These are phyloP conservation scores for Neurospora crassa DNA, from an alignment of 2,329 filamentous ascomycete species.

Conservation along the genomic window DNA sequence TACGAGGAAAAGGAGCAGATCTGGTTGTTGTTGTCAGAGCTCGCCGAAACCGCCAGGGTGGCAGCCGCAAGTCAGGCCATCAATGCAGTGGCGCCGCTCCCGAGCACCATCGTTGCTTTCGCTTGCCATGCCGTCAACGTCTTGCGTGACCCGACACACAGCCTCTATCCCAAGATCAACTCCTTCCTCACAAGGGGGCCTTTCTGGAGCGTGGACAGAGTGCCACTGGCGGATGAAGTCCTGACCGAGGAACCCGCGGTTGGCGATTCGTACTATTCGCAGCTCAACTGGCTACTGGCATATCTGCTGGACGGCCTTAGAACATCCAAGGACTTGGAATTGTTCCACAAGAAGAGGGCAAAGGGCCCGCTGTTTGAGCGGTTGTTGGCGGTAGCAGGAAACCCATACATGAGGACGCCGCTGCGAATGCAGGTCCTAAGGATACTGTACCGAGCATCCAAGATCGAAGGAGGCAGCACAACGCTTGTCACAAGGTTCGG, in stretches of 20 bases:
- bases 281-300: conserved; percentile 64
- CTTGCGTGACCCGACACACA: conserved; percentile 66
- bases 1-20: conserved; percentile 69
- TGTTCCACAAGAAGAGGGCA: conserved; percentile 50
- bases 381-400: conserved; percentile 58
- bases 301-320: conserved; percentile 61
- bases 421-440: conserved; percentile 50
- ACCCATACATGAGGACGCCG: conserved; percentile 50
- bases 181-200: conserved; percentile 71
- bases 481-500: conserved; percentile 74
- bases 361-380: conserved; percentile 54
- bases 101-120: conserved; percentile 68
- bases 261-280: conserved; percentile 63
- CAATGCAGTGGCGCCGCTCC: conserved; percentile 49
- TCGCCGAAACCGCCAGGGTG: conserved; percentile 60
- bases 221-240: conserved; percentile 59
- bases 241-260: conserved; percentile 57
- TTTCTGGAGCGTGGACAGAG: conserved; percentile 62
- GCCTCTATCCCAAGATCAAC: conserved; percentile 80
- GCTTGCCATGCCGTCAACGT: conserved; percentile 61
- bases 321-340: conserved; percentile 46
- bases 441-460: conserved; percentile 58
- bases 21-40: conserved; percentile 70
- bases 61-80: conserved; percentile 18
- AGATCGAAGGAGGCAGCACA: conserved; percentile 62